Percentiles rank a stretch among this genome's conserved stretches.
phyloP scores from a whole-genome alignment of 768 basidiomycete species.

The Mycena belliarum region DNA sequence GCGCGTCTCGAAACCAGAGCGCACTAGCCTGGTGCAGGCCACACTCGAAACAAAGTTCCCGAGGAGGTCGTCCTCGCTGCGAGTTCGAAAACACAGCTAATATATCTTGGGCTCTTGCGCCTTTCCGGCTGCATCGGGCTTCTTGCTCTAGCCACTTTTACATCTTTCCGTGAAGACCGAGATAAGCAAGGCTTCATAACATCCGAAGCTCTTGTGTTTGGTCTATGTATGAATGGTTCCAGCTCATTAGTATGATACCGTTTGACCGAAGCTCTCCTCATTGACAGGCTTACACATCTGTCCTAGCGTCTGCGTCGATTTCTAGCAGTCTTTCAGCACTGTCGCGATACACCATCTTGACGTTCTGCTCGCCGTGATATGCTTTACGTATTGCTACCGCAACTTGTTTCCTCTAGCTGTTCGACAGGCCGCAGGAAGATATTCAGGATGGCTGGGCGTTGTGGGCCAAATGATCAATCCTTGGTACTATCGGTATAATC shows the following conservation, averaged over 20 bases:
- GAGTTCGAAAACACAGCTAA: neutral
- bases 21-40: neutral
- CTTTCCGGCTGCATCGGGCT: slow-evolving; percentile 2
- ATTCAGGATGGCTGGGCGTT: slow-evolving; percentile 5
- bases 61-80: neutral
- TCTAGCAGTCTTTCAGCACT: neutral
- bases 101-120: neutral
- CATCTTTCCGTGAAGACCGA: neutral
- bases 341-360: slow-evolving; percentile 3
- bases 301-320: slow-evolving; percentile 1
- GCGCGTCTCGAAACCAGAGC: neutral
- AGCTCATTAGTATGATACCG: neutral
- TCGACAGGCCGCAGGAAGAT: neutral
- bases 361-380: neutral
- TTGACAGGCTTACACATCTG: slow-evolving; percentile 2
- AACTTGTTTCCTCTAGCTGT: slow-evolving; percentile 16
- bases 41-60: too few species aligned
- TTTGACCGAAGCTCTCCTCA: too few species aligned
- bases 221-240: slow-evolving; percentile 6
- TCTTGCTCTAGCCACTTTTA: neutral
- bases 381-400: slow-evolving; percentile 8
- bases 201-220: neutral
- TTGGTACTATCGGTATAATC: neutral
- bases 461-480: neutral
- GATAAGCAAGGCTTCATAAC: neutral